These are phyloP conservation scores for Verticillium albo-atrum DNA, from an alignment of 2,329 filamentous ascomycete genomes.

Conservation along the genomic window DNA sequence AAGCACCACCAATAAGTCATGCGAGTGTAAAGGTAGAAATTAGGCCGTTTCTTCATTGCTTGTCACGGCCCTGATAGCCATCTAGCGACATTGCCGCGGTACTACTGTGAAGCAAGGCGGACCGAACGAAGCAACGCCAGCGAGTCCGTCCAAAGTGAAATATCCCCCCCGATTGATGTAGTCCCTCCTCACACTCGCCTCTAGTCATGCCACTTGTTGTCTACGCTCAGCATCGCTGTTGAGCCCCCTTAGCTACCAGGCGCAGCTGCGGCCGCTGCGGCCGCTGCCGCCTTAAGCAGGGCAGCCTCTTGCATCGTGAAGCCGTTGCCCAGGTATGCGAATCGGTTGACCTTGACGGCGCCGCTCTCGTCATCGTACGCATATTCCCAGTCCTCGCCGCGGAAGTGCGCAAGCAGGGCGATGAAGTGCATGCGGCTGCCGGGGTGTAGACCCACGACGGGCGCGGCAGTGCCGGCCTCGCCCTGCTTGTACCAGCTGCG, in stretches of 20 bases:
- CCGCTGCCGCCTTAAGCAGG: conserved; percentile 3
- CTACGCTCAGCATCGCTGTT: no score
- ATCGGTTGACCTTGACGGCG: conserved; percentile 33
- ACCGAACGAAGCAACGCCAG: not conserved
- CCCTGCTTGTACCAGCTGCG: conserved; percentile 49
- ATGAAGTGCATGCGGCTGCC: conserved; percentile 48
- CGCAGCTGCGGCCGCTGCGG: not conserved
- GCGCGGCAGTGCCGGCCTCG: conserved; percentile 26
- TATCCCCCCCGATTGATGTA: not conserved
- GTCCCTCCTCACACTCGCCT: not conserved
- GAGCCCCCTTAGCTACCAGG: not conserved
- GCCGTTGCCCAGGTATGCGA: conserved; percentile 49
- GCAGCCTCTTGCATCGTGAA: conserved; percentile 40
- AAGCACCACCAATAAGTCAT: no score
- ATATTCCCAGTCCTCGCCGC: conserved; percentile 51
- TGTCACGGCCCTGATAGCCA: not conserved
- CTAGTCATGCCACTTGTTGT: not conserved
- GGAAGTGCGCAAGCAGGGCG: conserved; percentile 45
- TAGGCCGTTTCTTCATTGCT: not conserved
- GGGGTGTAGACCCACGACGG: conserved; percentile 45
- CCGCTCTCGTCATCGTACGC: conserved; percentile 1
- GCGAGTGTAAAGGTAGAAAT: no score
- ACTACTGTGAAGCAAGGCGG: not conserved
- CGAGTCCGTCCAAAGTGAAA: not conserved
- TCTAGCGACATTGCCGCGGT: not conserved